Base-by-base conservation (phyloP, 192 early-diverging fungal genomes). In the Gaertneriomyces semiglobifer region DNA sequence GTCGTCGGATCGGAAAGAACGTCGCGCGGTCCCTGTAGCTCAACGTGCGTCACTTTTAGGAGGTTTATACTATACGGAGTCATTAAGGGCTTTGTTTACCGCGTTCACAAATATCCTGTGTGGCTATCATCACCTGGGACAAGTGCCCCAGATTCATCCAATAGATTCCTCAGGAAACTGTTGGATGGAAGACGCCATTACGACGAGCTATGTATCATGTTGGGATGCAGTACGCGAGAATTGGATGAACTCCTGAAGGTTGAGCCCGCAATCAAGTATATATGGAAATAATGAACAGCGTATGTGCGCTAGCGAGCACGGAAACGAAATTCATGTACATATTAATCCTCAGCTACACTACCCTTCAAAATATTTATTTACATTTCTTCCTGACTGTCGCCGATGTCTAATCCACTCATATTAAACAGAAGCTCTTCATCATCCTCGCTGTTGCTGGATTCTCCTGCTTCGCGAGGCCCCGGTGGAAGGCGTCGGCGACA, bases 61-160 rank as follows among this genome's bases (percentile, higher is more conserved):
- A 85, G 95, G 12, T 89, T 99, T 57, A 84, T 99, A 11, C 79
- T 92, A 0, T 99, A 93, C 84, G 96, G 95, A 4, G 83, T 94
- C 0, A 81, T 95, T 61, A 89, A 96, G 59, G 78, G 81, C 2
- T 81, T 97, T 60, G 61, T 99, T 7, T 86, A 88, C 54, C 84
- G 96, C 3, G 87, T 99, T 14, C 90, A 98, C 70, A 93, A 91
- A 71, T 98, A 94, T 70, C 96, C 96, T 4, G 63, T 84, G 2
- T 85, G 69, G 69, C 39, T 62, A 51, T 38, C 62, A 44, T 64
- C 44, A 7, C n/a, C 18, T 8, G 42, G 33, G 7, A n/a, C 38
- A 10, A 14, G 12, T 41, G 25, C 53, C 38, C 25, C 47, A 16
- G 44, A 39, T 45, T 60, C 11, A 6, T 58, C 11, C 19, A 46